phyloP scores from a whole-genome alignment of 257 asterid species.

The Gardenia jasminoides region DNA sequence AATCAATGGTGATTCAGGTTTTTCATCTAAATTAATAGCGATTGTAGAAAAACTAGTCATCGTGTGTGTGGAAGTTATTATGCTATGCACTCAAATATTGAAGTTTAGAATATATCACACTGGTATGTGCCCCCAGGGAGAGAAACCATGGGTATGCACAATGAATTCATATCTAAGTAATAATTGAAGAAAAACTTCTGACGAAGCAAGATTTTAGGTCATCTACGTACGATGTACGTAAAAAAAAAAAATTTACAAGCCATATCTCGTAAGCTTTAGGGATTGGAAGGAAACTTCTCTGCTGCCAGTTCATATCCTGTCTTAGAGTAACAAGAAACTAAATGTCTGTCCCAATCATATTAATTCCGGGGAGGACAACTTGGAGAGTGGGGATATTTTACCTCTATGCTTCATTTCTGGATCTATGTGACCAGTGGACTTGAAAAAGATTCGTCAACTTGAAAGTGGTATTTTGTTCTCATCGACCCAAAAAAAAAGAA shows the following conservation, averaged over 20 bases:
- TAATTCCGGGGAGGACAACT: background rate
- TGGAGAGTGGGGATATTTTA: background rate
- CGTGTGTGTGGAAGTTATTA: background rate
- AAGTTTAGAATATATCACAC: background rate
- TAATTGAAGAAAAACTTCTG: background rate
- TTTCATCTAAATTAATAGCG: background rate
- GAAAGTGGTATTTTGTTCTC: constrained; percentile 1
- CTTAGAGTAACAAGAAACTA: background rate
- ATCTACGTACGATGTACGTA: background rate
- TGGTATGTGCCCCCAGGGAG: background rate
- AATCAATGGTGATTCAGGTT: too few relatives aligned
- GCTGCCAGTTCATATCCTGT: constrained; percentile 5
- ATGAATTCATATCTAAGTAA: too few relatives aligned
- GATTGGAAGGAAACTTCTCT: constrained; percentile 4
- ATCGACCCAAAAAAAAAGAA: background rate
- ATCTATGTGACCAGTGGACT: background rate
- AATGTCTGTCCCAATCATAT: too few relatives aligned
- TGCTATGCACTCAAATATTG: background rate
- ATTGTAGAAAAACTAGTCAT: background rate
- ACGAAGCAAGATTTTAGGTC: background rate
- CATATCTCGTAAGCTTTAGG: background rate
- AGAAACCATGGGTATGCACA: background rate
- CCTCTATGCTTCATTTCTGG: background rate
- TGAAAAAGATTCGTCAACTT: background rate
- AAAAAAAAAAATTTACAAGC: background rate